These are phyloP conservation scores for Candida patagonica DNA, from an alignment of 805 yeast genomes.

Conservation along the genomic window DNA sequence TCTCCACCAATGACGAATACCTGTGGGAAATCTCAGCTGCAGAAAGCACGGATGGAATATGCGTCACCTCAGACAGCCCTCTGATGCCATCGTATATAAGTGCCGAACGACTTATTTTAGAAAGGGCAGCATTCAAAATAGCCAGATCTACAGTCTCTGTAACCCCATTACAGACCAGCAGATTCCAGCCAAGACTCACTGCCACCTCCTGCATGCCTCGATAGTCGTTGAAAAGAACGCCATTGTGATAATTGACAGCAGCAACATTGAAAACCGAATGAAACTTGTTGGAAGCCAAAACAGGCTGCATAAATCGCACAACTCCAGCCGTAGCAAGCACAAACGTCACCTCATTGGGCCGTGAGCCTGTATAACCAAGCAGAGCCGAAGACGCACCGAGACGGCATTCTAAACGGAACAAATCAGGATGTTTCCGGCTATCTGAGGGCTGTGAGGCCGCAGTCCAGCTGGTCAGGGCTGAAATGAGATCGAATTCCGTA, in stretches of 20 bases:
- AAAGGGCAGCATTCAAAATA: conserved; percentile 52
- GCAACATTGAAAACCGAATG: conserved; percentile 48
- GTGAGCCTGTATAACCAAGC: conserved; percentile 49
- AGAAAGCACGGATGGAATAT: conserved; percentile 23
- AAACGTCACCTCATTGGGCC: conserved; percentile 17
- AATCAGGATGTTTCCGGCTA: conserved; percentile 48
- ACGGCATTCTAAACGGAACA: conserved; percentile 55
- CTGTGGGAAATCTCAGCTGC: conserved; percentile 25
- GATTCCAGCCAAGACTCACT: conserved; percentile 51
- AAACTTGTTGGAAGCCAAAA: conserved; percentile 31
- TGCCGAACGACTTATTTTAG: conserved; percentile 51
- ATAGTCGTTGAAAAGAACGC: conserved; percentile 54
- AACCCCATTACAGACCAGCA: conserved; percentile 55
- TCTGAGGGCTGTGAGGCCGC: conserved; percentile 42
- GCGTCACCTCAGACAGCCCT: conserved; percentile 42
- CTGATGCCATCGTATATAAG: conserved; percentile 77
- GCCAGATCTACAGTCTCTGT: conserved; percentile 62
- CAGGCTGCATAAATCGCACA: conserved; percentile 57
- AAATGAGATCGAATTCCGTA: conserved; percentile 51
- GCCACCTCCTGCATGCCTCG: conserved; percentile 54
- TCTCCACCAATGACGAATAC: conserved; percentile 6
- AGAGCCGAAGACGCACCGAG: conserved; percentile 77
- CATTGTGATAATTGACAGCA: conserved; percentile 61
- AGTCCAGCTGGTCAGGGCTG: conserved; percentile 54
- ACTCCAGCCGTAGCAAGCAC: conserved; percentile 61